Evolutionary conservation across 1,139 yeast genomes (phyloP), one percentile per base, ranked within the genome.

Genomic region (Candida sanyaensis): DNA sequence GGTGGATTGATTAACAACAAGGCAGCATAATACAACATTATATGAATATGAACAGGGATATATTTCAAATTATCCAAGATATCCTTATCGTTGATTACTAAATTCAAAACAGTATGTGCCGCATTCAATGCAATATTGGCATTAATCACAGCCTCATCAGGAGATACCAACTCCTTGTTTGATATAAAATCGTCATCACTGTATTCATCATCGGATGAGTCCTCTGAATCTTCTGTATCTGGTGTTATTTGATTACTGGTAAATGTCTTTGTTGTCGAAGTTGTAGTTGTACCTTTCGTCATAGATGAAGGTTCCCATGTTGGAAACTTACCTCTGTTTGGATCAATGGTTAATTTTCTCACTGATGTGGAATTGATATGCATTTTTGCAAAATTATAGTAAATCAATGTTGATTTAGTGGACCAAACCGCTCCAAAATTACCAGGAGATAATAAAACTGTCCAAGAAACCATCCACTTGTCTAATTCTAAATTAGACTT

Each of bases 381-480:
- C 87, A 85, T 83, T 59, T 84, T 83, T 41, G 91, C 91, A 69
- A 84, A 85, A 59, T 85, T 84, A 59, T 85, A 85, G 60, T 85
- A 86, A 38, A 85, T 81, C 52, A 85, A 69, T 0, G 90, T 84
- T 1, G 88, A 81, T 57, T 85, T 85, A 0, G 87, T 78, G 3
- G 88, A 81, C 91, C 91, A 85, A 0, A 83, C 80, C 0, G 86
- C 80, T 9, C 83, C 83, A 44, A 75, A 75, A 49, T 73, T 75
- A 37, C 80, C 77, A 0, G 88, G 87, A 1, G 88, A 81, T 13
- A 85, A 65, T 30, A 84, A 63, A 8, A 86, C 88, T 0, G 91
- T 83, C 91, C 91, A 85, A 11, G 86, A 84, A 7, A 85, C 89
- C 90, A 85, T 85, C 91, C 91, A 85, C 61, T 80, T 83, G 57